A percentile compares a stretch with the other conserved stretches of the same genome.
phyloP scores from a whole-genome alignment of 2,329 filamentous ascomycete species.

The Tolypocladium cylindrosporum region DNA sequence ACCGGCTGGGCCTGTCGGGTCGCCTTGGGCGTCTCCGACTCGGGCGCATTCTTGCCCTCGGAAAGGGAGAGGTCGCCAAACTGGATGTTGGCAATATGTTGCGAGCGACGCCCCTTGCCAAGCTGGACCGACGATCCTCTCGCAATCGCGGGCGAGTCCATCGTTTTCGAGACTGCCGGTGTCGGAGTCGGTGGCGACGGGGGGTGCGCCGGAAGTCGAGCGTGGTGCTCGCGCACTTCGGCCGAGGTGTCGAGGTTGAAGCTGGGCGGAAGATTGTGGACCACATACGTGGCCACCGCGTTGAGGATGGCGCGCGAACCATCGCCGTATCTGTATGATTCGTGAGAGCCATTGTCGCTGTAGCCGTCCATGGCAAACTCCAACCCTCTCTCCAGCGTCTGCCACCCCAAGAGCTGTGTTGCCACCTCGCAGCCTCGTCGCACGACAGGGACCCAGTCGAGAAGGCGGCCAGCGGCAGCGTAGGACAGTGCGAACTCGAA shows the following conservation, averaged over 20 bases:
- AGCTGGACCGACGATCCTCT: slow-evolving; percentile 26
- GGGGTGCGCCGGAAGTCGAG: slow-evolving; percentile 26
- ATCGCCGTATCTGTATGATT: slow-evolving; percentile 40
- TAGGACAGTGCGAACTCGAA: slow-evolving; percentile 53
- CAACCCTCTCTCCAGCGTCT: slow-evolving; percentile 50
- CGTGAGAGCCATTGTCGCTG: slow-evolving; percentile 25
- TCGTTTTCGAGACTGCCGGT: slow-evolving; percentile 4
- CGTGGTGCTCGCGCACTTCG: slow-evolving; percentile 22
- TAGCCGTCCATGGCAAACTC: slow-evolving; percentile 42
- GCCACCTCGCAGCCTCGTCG: slow-evolving; percentile 51
- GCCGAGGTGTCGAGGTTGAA: slow-evolving; percentile 47
- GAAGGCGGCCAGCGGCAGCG: slow-evolving; percentile 49
- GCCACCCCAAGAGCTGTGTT: slow-evolving; percentile 47
- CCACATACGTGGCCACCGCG: slow-evolving; percentile 47
- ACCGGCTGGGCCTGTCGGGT: slow-evolving; percentile 15
- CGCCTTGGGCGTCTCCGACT: slow-evolving; percentile 20
- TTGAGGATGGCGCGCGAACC: slow-evolving; percentile 45
- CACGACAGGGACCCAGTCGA: slow-evolving; percentile 45
- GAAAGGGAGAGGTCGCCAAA: slow-evolving; percentile 55
- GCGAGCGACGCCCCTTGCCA: slow-evolving; percentile 30
- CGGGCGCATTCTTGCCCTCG: slow-evolving; percentile 13
- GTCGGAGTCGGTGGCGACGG: slow-evolving; percentile 7
- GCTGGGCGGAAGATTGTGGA: slow-evolving; percentile 46
- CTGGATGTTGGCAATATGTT: slow-evolving; percentile 52
- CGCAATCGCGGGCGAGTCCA: slow-evolving; percentile 18